These are phyloP conservation scores for Chlorella sp. DNA, from an alignment of 139 green algal species.

Conservation along the genomic window DNA sequence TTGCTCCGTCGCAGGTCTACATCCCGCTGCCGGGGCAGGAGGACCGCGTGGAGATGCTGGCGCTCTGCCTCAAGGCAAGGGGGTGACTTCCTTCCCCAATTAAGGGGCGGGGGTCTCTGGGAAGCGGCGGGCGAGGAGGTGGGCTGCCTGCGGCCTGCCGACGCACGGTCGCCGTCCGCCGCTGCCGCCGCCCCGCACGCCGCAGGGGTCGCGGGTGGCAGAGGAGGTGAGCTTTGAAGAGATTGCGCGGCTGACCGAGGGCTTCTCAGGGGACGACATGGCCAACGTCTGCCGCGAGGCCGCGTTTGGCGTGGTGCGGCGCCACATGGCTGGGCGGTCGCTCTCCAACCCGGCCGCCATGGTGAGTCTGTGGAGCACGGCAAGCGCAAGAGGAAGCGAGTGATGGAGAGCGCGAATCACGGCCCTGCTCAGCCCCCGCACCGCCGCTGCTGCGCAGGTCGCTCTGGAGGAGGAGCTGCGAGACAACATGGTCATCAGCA, in stretches of 20 bases:
- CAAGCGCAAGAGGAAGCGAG: conserved; percentile 30
- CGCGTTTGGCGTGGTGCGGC: conserved; percentile 89
- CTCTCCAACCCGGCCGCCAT: neutral
- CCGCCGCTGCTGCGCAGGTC: neutral
- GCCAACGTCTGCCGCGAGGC: conserved; percentile 92
- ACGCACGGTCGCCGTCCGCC: too few relatives aligned
- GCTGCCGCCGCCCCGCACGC: too few relatives aligned
- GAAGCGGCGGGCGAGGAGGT: neutral
- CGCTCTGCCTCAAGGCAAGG: conserved; percentile 79
- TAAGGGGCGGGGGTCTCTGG: too few relatives aligned
- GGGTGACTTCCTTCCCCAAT: too few relatives aligned
- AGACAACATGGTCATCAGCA: conserved; percentile 37
- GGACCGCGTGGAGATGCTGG: conserved; percentile 80
- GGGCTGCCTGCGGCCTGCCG: neutral
- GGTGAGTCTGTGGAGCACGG: conserved; percentile 30
- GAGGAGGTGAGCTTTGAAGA: conserved; percentile 71
- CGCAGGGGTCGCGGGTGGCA: conserved; percentile 66
- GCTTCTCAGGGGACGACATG: conserved; percentile 91
- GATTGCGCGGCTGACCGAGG: conserved; percentile 68
- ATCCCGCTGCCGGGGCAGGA: conserved; percentile 82
- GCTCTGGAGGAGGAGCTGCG: conserved; percentile 45
- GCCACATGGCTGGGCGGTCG: conserved; percentile 76
- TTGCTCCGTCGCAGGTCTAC: too few relatives aligned
- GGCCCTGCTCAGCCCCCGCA: conserved; percentile 47
- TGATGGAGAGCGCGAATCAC: conserved; percentile 40